phyloP scores from a whole-genome alignment of 2,329 filamentous ascomycete genomes.

The Alternaria atra region DNA sequence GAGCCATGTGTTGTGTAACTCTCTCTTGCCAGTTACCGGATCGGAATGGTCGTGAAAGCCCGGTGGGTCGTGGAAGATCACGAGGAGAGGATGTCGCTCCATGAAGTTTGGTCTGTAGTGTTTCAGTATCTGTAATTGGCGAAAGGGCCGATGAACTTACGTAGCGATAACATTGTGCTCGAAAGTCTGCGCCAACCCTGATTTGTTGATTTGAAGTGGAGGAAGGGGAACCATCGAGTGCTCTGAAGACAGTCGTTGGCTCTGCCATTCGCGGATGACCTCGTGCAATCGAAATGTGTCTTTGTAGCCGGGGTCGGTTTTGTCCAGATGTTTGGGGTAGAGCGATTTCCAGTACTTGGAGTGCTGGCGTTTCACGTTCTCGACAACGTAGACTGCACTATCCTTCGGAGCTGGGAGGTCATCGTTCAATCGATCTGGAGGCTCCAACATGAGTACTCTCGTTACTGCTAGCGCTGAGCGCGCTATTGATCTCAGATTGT shows the following conservation, averaged over 20 bases:
- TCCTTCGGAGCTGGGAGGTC: conserved; percentile 58
- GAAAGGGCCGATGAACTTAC: conserved; percentile 46
- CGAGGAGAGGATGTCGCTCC: conserved; percentile 72
- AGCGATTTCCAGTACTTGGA: conserved; percentile 86
- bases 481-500: conserved; percentile 92
- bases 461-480: conserved; percentile 91
- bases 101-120: conserved; percentile 68
- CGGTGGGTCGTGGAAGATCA: conserved; percentile 89
- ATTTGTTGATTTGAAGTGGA: conserved; percentile 76
- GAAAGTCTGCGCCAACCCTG: conserved; percentile 77
- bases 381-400: conserved; percentile 63
- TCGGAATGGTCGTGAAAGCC: conserved; percentile 54
- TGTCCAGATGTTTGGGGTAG: conserved; percentile 67
- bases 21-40: conserved; percentile 71
- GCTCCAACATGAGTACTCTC: conserved; percentile 92
- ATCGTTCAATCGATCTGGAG: conserved; percentile 69
- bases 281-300: conserved; percentile 73
- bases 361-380: conserved; percentile 67
- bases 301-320: conserved; percentile 38
- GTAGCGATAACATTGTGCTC: conserved; percentile 88
- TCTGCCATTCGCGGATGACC: conserved; percentile 79
- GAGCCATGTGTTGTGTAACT: conserved; percentile 87
- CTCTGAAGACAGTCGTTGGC: conserved; percentile 73
- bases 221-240: conserved; percentile 82
- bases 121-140: neutral